A percentile compares a stretch with the other conserved stretches of the same genome.
phyloP scores from a whole-genome alignment of 495 filamentous ascomycete species.

The Aspergillus biplanus region DNA sequence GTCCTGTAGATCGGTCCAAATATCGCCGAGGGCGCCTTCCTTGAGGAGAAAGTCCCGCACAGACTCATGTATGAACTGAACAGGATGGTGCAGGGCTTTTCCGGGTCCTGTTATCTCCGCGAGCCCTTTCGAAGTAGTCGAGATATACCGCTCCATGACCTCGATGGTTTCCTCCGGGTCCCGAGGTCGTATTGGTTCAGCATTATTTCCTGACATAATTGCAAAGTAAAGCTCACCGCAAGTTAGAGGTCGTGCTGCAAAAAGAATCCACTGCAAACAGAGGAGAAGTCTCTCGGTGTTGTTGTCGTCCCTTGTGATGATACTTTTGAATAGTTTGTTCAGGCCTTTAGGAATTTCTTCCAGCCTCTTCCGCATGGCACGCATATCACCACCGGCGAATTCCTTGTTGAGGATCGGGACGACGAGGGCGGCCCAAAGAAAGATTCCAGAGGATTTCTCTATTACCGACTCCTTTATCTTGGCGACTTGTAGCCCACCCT shows the following conservation, averaged over 20 bases:
- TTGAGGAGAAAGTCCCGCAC: slow-evolving; percentile 46
- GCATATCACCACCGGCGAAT: slow-evolving; percentile 25
- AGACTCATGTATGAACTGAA: slow-evolving; percentile 55
- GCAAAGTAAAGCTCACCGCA: slow-evolving; percentile 38
- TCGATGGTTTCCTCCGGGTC: slow-evolving; percentile 2
- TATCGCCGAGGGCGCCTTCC: slow-evolving; percentile 35
- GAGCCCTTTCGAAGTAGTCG: slow-evolving; percentile 45
- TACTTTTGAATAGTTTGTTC: slow-evolving; percentile 41
- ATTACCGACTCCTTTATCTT: slow-evolving; percentile 31
- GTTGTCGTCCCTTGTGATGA: slow-evolving; percentile 33
- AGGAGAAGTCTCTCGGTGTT: slow-evolving; percentile 30
- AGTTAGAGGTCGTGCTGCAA: slow-evolving; percentile 31
- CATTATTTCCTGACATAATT: slow-evolving; percentile 18
- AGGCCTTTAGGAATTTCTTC: slow-evolving; percentile 37
- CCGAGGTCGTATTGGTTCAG: background rate
- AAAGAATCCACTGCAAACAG: slow-evolving; percentile 42
- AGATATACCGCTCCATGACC: slow-evolving; percentile 32
- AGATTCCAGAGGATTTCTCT: slow-evolving; percentile 44
- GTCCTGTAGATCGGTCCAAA: slow-evolving; percentile 31
- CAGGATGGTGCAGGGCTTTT: slow-evolving; percentile 5
- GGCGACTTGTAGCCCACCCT: slow-evolving; percentile 17
- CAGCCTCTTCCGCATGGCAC: slow-evolving; percentile 28
- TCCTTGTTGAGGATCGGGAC: slow-evolving; percentile 47
- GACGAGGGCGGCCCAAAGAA: slow-evolving; percentile 52
- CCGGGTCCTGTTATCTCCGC: slow-evolving; percentile 36